phyloP scores from a whole-genome alignment of 805 yeast genomes.

The Candida ovalis region DNA sequence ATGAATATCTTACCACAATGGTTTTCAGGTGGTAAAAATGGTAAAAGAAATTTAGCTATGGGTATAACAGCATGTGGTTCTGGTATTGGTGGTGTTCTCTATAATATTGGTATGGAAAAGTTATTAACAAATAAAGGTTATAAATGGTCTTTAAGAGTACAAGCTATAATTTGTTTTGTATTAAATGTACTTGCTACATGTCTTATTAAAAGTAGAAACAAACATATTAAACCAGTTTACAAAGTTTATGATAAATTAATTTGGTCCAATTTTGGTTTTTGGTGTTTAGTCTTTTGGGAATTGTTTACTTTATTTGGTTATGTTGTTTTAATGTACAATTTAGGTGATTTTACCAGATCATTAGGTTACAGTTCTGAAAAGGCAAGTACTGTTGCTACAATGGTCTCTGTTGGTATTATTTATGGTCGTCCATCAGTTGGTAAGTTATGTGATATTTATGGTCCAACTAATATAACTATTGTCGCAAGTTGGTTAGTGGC shows the following conservation, averaged over 20 bases:
- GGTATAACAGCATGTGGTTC: slow-evolving; percentile 49
- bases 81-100: slow-evolving; percentile 50
- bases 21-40: slow-evolving; percentile 43
- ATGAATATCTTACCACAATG: slow-evolving; percentile 63
- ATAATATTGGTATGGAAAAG: slow-evolving; percentile 45
- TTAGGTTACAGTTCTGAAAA: slow-evolving; percentile 53
- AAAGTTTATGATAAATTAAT: slow-evolving; percentile 40
- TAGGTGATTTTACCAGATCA: slow-evolving; percentile 57
- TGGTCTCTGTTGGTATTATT: slow-evolving; percentile 55
- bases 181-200: slow-evolving; percentile 32
- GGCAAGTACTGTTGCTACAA: slow-evolving; percentile 56
- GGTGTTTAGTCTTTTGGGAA: slow-evolving; percentile 34
- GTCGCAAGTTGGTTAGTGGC: slow-evolving; percentile 37
- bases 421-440: slow-evolving; percentile 58
- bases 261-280: slow-evolving; percentile 34
- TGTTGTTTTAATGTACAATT: slow-evolving; percentile 52
- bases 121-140: slow-evolving; percentile 36
- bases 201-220: slow-evolving; percentile 37
- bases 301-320: slow-evolving; percentile 56
- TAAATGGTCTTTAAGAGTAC: slow-evolving; percentile 49
- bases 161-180: slow-evolving; percentile 37
- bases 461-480: slow-evolving; percentile 46
- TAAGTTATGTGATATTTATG: slow-evolving; percentile 43
- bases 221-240: slow-evolving; percentile 33
- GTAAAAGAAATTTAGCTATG: slow-evolving; percentile 52